Percentiles rank a stretch among this genome's conserved stretches.
These are phyloP conservation scores for Lobosporangium transversale DNA, from an alignment of 192 early-diverging fungal species.

Conservation along the genomic window DNA sequence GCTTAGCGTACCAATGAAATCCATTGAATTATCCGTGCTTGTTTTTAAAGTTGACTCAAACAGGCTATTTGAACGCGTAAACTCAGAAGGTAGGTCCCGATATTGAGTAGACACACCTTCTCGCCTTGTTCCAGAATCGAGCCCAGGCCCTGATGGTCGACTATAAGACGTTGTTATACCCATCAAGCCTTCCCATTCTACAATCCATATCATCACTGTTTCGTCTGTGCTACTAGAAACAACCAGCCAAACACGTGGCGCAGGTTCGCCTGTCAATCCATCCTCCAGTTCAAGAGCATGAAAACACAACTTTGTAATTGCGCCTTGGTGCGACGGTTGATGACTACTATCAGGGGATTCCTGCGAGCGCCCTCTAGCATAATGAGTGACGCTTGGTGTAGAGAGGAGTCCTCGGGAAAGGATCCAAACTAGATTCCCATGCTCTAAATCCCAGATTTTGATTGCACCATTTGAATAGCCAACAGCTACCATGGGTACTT, in stretches of 20 bases:
- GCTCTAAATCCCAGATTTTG: slow-evolving; percentile 44
- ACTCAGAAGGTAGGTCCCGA: too few species aligned
- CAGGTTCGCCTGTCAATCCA: slow-evolving; percentile 43
- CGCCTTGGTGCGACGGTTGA: slow-evolving; percentile 41
- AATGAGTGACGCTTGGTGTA: background rate
- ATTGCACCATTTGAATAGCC: slow-evolving; percentile 49
- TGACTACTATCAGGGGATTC: slow-evolving; percentile 16
- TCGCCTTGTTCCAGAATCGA: too few species aligned
- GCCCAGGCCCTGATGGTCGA: too few species aligned
- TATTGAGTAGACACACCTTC: too few species aligned
- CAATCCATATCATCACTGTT: slow-evolving; percentile 49
- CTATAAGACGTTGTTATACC: too few species aligned
- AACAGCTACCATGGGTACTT: slow-evolving; percentile 37
- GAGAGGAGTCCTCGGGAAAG: slow-evolving; percentile 18
- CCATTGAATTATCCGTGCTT: too few species aligned
- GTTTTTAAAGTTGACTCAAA: too few species aligned
- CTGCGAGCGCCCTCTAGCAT: slow-evolving; percentile 13
- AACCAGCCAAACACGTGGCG: slow-evolving; percentile 43
- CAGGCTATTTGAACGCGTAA: too few species aligned
- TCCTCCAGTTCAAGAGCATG: slow-evolving; percentile 48
- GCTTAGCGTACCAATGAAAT: slow-evolving; percentile 15
- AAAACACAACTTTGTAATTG: slow-evolving; percentile 38
- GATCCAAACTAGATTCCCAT: slow-evolving; percentile 43
- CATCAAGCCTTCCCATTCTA: slow-evolving; percentile 50
- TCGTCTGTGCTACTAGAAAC: slow-evolving; percentile 41